Base-by-base conservation (phyloP, 257 asterid genomes). In the Fraxinus anomala region DNA sequence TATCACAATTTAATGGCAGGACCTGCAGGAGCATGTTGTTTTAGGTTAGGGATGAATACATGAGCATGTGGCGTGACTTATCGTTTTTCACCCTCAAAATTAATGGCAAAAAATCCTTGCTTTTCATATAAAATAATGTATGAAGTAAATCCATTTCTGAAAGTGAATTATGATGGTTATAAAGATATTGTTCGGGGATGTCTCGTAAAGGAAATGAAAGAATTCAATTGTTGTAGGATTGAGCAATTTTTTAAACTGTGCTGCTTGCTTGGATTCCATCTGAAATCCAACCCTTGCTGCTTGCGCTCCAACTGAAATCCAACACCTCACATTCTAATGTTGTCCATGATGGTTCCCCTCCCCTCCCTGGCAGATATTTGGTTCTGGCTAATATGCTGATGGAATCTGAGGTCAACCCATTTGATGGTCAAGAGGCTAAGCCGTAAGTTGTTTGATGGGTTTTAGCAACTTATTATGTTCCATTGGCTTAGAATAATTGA, bases 361-460 rank as follows among this genome's bases (percentile, higher is more conserved):
- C 63, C 74, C 34, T 79, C 49, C 63, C 74, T 66, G 49, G 26
- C 93, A 96, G 99, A 83, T 96, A 96, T 83, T 89, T 96, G 90
- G 99, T 96, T 80, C 89, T 96, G 79, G 99, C 98, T 76, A 96
- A 96, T 81, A 96, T 96, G 99, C 92, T 96, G 83, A 96, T 96
- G 99, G 94, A 92, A 84, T 96, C 99, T 77, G 91, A 90, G 86
- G 99, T 96, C 84, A 96, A 93, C 76, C 99, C 99, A 9, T 96
- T 96, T 78, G 99, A 96, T 78, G 99, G 98, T 78, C 99, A 93
- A 85, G 99, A 96, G 83, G 99, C 99, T 73, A 96, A 96, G 82
- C 99, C 98, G 99, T 96, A 88, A 80, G 98, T 80, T 65, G 23
- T 42, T 70, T 65, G n/a, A 67, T 51, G 68, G 83, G 42, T 30